A percentile compares a stretch with the other conserved stretches of the same genome.
Evolutionary conservation across 371 early-diverging fungal species (phyloP).

Genomic region (Vittaforma corneae): DNA sequence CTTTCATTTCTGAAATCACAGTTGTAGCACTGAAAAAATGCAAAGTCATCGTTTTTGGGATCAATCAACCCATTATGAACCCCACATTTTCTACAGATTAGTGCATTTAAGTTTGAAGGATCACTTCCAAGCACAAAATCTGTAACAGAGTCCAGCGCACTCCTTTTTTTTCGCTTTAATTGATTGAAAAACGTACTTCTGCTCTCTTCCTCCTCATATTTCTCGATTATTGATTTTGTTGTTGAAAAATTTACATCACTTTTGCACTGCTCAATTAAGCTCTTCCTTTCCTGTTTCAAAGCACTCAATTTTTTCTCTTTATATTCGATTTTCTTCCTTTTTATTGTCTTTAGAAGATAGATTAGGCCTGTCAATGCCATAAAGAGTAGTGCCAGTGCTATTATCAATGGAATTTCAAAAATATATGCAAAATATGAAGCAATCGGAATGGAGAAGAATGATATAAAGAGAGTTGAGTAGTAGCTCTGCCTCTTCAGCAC

Average conservation of each 20-base stretch:
- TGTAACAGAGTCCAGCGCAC: slow-evolving; percentile 70
- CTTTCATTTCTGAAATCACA: slow-evolving; percentile 37
- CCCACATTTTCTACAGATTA: slow-evolving; percentile 74
- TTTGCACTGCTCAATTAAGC: slow-evolving; percentile 68
- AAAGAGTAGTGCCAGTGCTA: slow-evolving; percentile 2
- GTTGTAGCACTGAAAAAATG: slow-evolving; percentile 57
- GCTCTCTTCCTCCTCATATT: slow-evolving; percentile 63
- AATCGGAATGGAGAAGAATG: slow-evolving; percentile 16
- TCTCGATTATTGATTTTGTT: slow-evolving; percentile 74
- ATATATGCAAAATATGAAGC: slow-evolving; percentile 1
- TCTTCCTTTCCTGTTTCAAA: slow-evolving; percentile 37
- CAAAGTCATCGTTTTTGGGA: slow-evolving; percentile 66
- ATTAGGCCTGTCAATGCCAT: slow-evolving; percentile 3
- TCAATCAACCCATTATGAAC: slow-evolving; percentile 76
- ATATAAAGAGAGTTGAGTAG: neutral
- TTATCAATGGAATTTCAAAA: slow-evolving; percentile 13
- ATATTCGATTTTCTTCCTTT: slow-evolving; percentile 16
- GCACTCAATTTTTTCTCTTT: slow-evolving; percentile 22
- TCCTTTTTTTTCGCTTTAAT: slow-evolving; percentile 61
- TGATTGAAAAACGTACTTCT: slow-evolving; percentile 20
- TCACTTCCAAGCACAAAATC: slow-evolving; percentile 58
- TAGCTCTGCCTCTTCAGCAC: slow-evolving; percentile 1
- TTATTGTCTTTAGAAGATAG: neutral
- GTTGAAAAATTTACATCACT: slow-evolving; percentile 71
- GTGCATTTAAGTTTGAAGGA: slow-evolving; percentile 68